A percentile compares a stretch with the other conserved stretches of the same genome.
Evolutionary conservation across 2,329 filamentous ascomycete genomes (phyloP).

Genomic region (Hyphodiscus sp.): DNA sequence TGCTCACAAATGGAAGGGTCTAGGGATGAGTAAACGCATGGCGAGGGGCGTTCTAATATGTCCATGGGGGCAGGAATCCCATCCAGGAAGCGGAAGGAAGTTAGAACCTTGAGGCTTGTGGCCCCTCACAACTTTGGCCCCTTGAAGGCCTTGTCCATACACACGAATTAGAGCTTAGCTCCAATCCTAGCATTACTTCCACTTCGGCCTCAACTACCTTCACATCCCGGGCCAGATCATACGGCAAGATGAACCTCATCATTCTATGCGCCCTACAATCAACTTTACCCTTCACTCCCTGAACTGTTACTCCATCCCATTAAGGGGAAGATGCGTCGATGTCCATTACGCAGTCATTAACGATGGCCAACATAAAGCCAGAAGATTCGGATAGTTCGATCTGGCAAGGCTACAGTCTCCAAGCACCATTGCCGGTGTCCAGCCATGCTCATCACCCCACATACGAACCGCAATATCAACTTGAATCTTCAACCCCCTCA

Average conservation of each 20-base stretch:
- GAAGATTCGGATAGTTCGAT: conserved; percentile 27
- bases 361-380: conserved; percentile 30
- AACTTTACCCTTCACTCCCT: conserved; percentile 12
- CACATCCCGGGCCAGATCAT: conserved; percentile 18
- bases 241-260: conserved; percentile 18
- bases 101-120: conserved; percentile 26
- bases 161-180: conserved; percentile 28
- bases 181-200: conserved; percentile 24
- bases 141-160: conserved; percentile 20
- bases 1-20: conserved; percentile 6
- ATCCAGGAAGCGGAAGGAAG: conserved; percentile 21
- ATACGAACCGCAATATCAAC: conserved; percentile 23
- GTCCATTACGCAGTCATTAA: conserved; percentile 28
- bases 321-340: conserved; percentile 23
- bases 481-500: conserved; percentile 18
- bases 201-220: conserved; percentile 24
- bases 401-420: conserved; percentile 29
- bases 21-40: conserved; percentile 15
- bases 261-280: conserved; percentile 16
- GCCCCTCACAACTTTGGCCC: conserved; percentile 21
- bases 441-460: conserved; percentile 17
- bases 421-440: conserved; percentile 17
- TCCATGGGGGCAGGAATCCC: conserved; percentile 9
- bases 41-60: conserved; percentile 11
- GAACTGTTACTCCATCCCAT: conserved; percentile 9